These are phyloP conservation scores for Zygosaccharomyces kombuchaensis DNA, from an alignment of 805 yeast genomes.

Conservation along the genomic window DNA sequence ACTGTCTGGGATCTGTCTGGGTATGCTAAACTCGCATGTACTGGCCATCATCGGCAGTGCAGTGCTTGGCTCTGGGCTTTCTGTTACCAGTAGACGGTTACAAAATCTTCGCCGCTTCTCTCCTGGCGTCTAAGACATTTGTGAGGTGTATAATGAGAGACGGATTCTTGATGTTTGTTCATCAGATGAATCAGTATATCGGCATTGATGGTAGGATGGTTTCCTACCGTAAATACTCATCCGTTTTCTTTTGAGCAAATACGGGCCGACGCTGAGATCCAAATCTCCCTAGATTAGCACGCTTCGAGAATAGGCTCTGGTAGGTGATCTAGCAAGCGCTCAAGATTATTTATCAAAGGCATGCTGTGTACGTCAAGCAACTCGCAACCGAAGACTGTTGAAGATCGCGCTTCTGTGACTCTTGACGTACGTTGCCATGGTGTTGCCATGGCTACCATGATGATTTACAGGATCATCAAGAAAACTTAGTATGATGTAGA, in stretches of 20 bases:
- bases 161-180: slow-evolving; percentile 52
- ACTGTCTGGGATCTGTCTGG: slow-evolving; percentile 76
- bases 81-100: slow-evolving; percentile 64
- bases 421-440: too few species aligned
- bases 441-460: too few species aligned
- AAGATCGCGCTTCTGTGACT: too few species aligned
- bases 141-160: slow-evolving; percentile 53
- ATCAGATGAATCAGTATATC: slow-evolving; percentile 51
- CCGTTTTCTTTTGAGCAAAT: slow-evolving; percentile 50
- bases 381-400: too few species aligned
- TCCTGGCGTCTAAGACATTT: slow-evolving; percentile 48
- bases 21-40: slow-evolving; percentile 54
- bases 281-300: slow-evolving; percentile 39
- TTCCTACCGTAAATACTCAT: slow-evolving; percentile 51
- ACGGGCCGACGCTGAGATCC: slow-evolving; percentile 42
- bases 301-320: too few species aligned
- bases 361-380: too few species aligned
- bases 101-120: slow-evolving; percentile 49
- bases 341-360: too few species aligned
- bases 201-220: slow-evolving; percentile 61
- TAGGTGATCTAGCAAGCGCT: too few species aligned
- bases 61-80: slow-evolving; percentile 73
- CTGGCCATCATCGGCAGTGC: slow-evolving; percentile 72
- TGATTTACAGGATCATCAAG: too few species aligned
- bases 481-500: too few species aligned